These are phyloP conservation scores for Ogataea populi-albae DNA, from an alignment of 805 yeast genomes.

Conservation along the genomic window DNA sequence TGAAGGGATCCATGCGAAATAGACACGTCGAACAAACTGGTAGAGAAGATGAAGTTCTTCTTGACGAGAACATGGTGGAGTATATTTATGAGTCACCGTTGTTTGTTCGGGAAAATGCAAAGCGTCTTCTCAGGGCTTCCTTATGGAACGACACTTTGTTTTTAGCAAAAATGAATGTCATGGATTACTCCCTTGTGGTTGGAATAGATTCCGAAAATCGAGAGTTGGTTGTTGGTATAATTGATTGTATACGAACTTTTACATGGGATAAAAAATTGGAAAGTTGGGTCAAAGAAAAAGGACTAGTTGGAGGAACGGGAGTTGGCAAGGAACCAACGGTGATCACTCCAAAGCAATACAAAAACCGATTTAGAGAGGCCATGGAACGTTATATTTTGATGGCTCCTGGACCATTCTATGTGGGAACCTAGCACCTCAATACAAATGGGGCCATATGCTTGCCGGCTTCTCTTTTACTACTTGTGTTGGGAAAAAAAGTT, in stretches of 20 bases:
- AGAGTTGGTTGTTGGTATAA: slow-evolving; percentile 86
- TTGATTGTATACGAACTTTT: slow-evolving; percentile 89
- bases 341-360: slow-evolving; percentile 93
- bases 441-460: too few species aligned
- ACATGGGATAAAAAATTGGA: slow-evolving; percentile 99
- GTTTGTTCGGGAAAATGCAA: slow-evolving; percentile 89
- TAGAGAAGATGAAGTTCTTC: slow-evolving; percentile 84
- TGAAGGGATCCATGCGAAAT: slow-evolving; percentile 97
- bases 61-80: slow-evolving; percentile 98
- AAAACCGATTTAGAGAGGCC: slow-evolving; percentile 91
- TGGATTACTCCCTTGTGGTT: slow-evolving; percentile 95
- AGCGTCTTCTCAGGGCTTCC: slow-evolving; percentile 79
- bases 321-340: slow-evolving; percentile 94
- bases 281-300: slow-evolving; percentile 97
- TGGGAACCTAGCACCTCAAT: slow-evolving; percentile 25
- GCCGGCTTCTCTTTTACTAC: too few species aligned
- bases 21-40: slow-evolving; percentile 97
- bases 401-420: slow-evolving; percentile 68
- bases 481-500: too few species aligned
- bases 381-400: slow-evolving; percentile 93
- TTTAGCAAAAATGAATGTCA: slow-evolving; percentile 93
- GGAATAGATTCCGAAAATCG: slow-evolving; percentile 76
- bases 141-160: slow-evolving; percentile 94
- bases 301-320: slow-evolving; percentile 74
- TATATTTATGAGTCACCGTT: slow-evolving; percentile 95